Evolutionary conservation across 345 rosid genomes (phyloP).

Genomic region (Populus deltoides): DNA sequence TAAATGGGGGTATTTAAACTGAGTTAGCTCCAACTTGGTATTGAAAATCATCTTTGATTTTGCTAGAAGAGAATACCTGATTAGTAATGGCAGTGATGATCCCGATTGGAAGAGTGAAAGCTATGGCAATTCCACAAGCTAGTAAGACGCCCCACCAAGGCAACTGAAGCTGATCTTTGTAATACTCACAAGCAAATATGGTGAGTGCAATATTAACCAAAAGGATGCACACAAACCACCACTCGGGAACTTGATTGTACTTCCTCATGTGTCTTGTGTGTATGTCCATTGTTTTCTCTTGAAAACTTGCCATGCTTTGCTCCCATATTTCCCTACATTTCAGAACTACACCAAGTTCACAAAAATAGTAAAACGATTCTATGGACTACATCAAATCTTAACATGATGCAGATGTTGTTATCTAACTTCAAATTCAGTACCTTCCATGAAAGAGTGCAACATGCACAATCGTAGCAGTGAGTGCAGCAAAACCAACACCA

Average conservation of each 20-base stretch:
- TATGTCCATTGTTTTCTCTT: conserved; percentile 57
- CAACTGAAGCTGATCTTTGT: conserved; percentile 78
- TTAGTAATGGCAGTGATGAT: conserved; percentile 94
- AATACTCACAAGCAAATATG: conserved; percentile 77
- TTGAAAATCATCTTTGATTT: neutral
- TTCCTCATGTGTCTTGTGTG: conserved; percentile 76
- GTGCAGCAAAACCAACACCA: conserved; percentile 87
- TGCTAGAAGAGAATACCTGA: conserved; percentile 45
- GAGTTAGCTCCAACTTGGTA: neutral
- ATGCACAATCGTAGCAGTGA: conserved; percentile 79
- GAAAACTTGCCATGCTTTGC: conserved; percentile 74
- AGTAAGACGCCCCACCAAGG: conserved; percentile 99
- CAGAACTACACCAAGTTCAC: too few species aligned
- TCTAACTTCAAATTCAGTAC: conserved; percentile 23
- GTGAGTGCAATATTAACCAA: conserved; percentile 57
- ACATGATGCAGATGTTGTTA: neutral
- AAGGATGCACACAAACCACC: conserved; percentile 90
- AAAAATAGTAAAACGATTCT: neutral
- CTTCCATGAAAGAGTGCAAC: conserved; percentile 91
- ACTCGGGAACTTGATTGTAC: conserved; percentile 80
- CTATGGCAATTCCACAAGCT: conserved; percentile 75
- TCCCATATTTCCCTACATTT: conserved; percentile 80
- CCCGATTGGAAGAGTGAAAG: conserved; percentile 90
- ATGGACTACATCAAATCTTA: too few species aligned
- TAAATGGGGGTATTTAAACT: neutral